Percentiles rank a stretch among this genome's conserved stretches.
These are phyloP conservation scores for Podospora didyma DNA, from an alignment of 495 filamentous ascomycete genomes.

Conservation along the genomic window DNA sequence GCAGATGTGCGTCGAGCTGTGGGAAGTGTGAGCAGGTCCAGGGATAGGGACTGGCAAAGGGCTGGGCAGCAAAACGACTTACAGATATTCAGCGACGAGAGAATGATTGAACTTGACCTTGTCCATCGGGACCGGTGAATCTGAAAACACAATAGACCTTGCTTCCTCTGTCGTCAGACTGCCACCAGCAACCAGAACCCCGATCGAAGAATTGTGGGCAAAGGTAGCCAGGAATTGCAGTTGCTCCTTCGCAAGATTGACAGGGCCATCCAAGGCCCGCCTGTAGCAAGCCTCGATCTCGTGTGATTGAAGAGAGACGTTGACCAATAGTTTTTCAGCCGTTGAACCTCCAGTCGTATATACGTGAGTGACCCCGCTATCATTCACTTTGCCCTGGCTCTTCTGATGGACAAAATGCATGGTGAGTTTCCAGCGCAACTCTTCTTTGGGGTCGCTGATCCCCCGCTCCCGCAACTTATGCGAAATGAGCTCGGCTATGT, in stretches of 20 bases:
- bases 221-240: background rate
- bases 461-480: background rate
- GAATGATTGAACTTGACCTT: background rate
- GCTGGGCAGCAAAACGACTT: too few relatives aligned
- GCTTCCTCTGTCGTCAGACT: background rate
- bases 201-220: background rate
- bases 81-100: background rate
- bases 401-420: constrained; percentile 3
- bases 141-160: background rate
- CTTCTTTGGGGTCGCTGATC: background rate
- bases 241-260: background rate
- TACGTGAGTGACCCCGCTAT: too few relatives aligned
- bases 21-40: background rate
- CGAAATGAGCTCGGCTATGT: background rate
- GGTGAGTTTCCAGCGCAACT: background rate
- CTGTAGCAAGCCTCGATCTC: too few relatives aligned
- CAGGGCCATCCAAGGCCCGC: background rate
- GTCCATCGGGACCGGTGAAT: background rate
- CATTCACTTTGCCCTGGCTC: too few relatives aligned
- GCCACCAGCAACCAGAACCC: constrained; percentile 9
- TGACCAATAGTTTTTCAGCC: too few relatives aligned
- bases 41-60: too few relatives aligned
- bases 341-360: too few relatives aligned
- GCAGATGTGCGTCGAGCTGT: background rate
- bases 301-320: too few relatives aligned